Percentiles rank a stretch among this genome's conserved stretches.
Evolutionary conservation across 1,284 basidiomycete species (phyloP).

Genomic region (Cryptococcus sp.): DNA sequence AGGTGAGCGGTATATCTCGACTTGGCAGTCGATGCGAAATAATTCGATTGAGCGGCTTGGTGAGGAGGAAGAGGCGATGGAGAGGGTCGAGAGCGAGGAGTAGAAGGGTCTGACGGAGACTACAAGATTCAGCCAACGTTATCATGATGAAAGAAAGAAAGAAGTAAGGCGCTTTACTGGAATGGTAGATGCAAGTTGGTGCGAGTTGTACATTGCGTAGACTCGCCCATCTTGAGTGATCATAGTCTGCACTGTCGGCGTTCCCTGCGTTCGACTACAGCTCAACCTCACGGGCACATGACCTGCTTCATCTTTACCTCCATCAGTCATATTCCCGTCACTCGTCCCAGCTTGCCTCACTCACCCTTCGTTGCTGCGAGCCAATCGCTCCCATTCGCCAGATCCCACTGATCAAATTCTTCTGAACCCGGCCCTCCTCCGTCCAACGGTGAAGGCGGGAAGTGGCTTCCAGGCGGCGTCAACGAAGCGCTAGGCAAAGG

Average conservation of each 20-base stretch:
- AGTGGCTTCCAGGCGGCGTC: slow-evolving; percentile 26
- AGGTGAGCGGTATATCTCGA: slow-evolving; percentile 16
- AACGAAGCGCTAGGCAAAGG: slow-evolving; percentile 32
- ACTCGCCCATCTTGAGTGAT: slow-evolving; percentile 45
- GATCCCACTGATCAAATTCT: slow-evolving; percentile 41
- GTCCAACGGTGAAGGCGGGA: slow-evolving; percentile 39
- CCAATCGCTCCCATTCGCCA: slow-evolving; percentile 27
- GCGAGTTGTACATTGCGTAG: slow-evolving; percentile 37
- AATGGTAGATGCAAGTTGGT: slow-evolving; percentile 9
- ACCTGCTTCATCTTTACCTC: neutral
- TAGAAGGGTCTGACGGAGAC: slow-evolving; percentile 1
- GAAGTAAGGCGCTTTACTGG: slow-evolving; percentile 5
- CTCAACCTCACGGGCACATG: slow-evolving; percentile 10
- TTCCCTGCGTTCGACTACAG: slow-evolving; percentile 16
- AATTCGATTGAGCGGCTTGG: slow-evolving; percentile 1
- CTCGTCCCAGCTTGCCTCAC: slow-evolving; percentile 11
- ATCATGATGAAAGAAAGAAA: too few species aligned
- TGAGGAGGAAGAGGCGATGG: slow-evolving; percentile 7
- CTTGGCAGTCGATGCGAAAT: slow-evolving; percentile 1
- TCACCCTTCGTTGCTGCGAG: too few species aligned
- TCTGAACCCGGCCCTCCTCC: slow-evolving; percentile 38
- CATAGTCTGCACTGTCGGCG: slow-evolving; percentile 38
- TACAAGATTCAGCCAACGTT: neutral
- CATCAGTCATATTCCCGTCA: too few species aligned
- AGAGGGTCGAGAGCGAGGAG: neutral